Conservation (phyloP, 116 monocot genomes). For the Trichopus zeylanicus region DNA sequence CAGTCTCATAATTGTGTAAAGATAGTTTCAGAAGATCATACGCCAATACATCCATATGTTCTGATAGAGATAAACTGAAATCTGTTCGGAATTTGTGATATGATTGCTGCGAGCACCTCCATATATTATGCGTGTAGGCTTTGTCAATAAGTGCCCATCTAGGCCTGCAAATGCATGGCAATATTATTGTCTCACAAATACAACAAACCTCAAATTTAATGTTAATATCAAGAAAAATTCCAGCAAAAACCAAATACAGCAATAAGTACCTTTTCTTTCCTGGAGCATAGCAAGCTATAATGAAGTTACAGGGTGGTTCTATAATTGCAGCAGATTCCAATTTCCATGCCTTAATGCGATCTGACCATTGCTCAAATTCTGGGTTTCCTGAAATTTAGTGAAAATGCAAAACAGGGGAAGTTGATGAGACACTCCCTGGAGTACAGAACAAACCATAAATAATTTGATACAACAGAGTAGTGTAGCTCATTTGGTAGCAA, state of each 20-base stretch:
- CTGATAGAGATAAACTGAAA: slow-evolving; percentile 55
- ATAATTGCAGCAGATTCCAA: slow-evolving; percentile 78
- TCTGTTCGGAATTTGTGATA: slow-evolving; percentile 73
- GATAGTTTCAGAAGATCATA: slow-evolving; percentile 80
- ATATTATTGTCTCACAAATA: slow-evolving; percentile 4
- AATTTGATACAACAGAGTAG: no score
- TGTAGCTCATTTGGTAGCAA: no score
- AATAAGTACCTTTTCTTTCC: slow-evolving; percentile 80
- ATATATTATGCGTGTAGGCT: slow-evolving; percentile 85
- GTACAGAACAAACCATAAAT: no score
- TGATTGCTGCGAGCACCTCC: slow-evolving; percentile 87
- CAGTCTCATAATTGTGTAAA: slow-evolving; percentile 91
- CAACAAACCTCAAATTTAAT: background rate
- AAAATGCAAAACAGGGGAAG: background rate
- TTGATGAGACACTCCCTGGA: no score
- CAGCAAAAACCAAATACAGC: background rate
- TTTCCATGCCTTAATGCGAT: slow-evolving; percentile 73
- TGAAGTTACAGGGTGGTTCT: slow-evolving; percentile 91
- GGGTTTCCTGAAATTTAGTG: slow-evolving; percentile 45
- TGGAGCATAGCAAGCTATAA: slow-evolving; percentile 43
- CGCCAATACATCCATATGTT: slow-evolving; percentile 48
- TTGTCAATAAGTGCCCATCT: slow-evolving; percentile 92
- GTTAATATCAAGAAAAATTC: background rate
- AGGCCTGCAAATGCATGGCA: slow-evolving; percentile 52
- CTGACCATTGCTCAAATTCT: slow-evolving; percentile 88